Percentiles rank a stretch among this genome's conserved stretches.
Evolutionary conservation across 2,329 filamentous ascomycete genomes (phyloP).

Genomic region (Phialophora tarda): DNA sequence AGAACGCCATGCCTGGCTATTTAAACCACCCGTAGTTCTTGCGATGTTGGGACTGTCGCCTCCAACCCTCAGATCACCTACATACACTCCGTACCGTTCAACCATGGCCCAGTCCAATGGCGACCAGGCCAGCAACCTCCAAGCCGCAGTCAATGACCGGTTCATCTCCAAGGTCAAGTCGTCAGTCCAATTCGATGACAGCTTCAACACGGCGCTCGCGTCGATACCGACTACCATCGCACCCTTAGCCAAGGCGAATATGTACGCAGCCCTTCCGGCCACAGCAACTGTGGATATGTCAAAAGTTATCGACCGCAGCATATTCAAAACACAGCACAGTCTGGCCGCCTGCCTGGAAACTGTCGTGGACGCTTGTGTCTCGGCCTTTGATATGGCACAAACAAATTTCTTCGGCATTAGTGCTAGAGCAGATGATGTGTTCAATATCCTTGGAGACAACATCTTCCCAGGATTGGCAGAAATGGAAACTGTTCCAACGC

Average conservation of each 20-base stretch:
- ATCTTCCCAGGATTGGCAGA: slow-evolving; percentile 1
- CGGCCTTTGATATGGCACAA: slow-evolving; percentile 1
- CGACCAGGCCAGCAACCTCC: not conserved
- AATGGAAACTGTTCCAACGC: not conserved
- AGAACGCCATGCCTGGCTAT: not conserved
- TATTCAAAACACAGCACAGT: not conserved
- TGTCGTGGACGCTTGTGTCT: not conserved
- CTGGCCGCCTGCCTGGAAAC: not conserved
- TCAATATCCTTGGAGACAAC: not conserved
- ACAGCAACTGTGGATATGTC: not conserved
- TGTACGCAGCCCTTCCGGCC: not conserved
- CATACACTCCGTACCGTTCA: not conserved
- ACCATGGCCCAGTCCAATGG: not conserved
- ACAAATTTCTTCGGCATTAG: slow-evolving; percentile 4
- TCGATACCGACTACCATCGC: not conserved
- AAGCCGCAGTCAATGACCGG: not conserved
- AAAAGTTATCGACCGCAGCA: not conserved
- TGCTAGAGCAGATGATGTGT: not conserved
- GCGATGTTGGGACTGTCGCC: not conserved
- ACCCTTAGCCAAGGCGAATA: slow-evolving; percentile 1
- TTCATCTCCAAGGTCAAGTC: slow-evolving; percentile 5
- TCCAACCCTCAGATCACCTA: not conserved
- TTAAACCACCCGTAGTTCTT: not conserved
- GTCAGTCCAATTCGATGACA: slow-evolving; percentile 1
- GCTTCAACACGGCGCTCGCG: not conserved